These are phyloP conservation scores for Thraustochytrium sp. DNA, from an alignment of 352 stramenopile species.

Conservation along the genomic window DNA sequence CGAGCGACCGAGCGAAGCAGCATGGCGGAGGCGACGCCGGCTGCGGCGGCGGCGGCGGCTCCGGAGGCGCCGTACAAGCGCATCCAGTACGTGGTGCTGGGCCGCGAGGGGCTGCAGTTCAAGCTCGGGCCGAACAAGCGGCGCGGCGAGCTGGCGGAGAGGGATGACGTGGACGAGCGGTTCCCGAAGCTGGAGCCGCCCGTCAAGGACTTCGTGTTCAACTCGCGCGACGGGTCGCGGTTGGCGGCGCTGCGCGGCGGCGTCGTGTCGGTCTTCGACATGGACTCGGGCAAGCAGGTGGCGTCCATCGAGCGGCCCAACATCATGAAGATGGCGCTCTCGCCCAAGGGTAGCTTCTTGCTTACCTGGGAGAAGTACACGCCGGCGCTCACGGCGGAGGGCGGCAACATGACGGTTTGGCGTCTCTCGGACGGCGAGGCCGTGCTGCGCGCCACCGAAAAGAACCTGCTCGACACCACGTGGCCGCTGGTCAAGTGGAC, in stretches of 20 bases:
- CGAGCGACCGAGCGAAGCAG: not conserved
- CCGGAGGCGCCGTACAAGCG: slow-evolving; percentile 7
- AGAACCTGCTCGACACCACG: slow-evolving; percentile 55
- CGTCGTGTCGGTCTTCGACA: not conserved
- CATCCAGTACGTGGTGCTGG: slow-evolving; percentile 41
- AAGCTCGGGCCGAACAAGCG: slow-evolving; percentile 29
- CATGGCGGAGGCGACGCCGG: not conserved
- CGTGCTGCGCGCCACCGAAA: slow-evolving; percentile 71
- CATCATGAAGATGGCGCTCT: slow-evolving; percentile 49
- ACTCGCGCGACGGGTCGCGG: not conserved
- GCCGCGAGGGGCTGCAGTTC: slow-evolving; percentile 29
- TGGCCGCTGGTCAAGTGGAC: slow-evolving; percentile 84
- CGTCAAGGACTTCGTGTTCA: slow-evolving; percentile 25
- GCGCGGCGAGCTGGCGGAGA: slow-evolving; percentile 23
- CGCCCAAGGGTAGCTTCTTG: slow-evolving; percentile 67
- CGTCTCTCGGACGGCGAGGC: slow-evolving; percentile 58
- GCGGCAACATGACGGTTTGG: slow-evolving; percentile 75
- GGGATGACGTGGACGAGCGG: not conserved
- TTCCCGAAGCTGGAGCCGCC: not conserved
- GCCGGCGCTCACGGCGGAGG: slow-evolving; percentile 52
- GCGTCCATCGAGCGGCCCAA: not conserved
- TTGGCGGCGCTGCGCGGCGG: not conserved
- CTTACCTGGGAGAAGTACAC: slow-evolving; percentile 78
- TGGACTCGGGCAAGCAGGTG: not conserved
- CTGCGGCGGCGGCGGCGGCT: not conserved